phyloP scores from a whole-genome alignment of 2,329 filamentous ascomycete species.

The Penicillium concentricum region DNA sequence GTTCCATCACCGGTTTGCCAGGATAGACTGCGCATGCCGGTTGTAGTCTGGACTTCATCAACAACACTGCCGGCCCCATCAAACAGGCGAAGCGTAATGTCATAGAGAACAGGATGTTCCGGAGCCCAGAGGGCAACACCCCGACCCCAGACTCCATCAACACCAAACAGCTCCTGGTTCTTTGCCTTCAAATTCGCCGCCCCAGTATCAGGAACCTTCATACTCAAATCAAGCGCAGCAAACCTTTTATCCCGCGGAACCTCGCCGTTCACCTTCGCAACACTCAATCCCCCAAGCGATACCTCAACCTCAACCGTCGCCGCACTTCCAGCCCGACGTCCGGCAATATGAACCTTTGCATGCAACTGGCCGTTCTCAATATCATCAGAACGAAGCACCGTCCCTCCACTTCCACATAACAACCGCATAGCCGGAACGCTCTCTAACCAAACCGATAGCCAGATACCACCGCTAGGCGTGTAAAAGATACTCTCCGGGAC shows the following conservation, averaged over 20 bases:
- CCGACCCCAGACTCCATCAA: conserved; percentile 54
- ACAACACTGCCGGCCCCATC: conserved; percentile 28
- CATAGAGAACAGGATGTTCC: conserved; percentile 62
- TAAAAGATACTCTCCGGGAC: conserved; percentile 63
- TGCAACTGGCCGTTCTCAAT: conserved; percentile 53
- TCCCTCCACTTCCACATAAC: conserved; percentile 59
- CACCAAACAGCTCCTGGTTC: conserved; percentile 34
- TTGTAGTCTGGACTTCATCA: conserved; percentile 60
- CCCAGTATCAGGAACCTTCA: conserved; percentile 48
- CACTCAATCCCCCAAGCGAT: conserved; percentile 49
- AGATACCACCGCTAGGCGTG: conserved; percentile 69
- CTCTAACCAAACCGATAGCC: conserved; percentile 72
- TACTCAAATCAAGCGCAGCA: conserved; percentile 48
- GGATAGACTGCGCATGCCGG: conserved; percentile 60
- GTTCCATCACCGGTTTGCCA: conserved; percentile 60
- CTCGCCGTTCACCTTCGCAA: conserved; percentile 47
- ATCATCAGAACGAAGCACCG: conserved; percentile 58
- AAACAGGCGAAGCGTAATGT: conserved; percentile 56
- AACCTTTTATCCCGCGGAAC: conserved; percentile 53
- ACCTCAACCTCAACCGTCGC: conserved; percentile 53
- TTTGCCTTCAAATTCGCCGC: conserved; percentile 1
- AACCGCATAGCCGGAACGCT: conserved; percentile 53
- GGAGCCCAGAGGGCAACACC: conserved; percentile 68
- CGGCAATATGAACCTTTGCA: conserved; percentile 50
- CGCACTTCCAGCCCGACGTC: conserved; percentile 38